Conservation (phyloP, 2,329 filamentous ascomycete genomes). For the Aspergillus brasiliensis region DNA sequence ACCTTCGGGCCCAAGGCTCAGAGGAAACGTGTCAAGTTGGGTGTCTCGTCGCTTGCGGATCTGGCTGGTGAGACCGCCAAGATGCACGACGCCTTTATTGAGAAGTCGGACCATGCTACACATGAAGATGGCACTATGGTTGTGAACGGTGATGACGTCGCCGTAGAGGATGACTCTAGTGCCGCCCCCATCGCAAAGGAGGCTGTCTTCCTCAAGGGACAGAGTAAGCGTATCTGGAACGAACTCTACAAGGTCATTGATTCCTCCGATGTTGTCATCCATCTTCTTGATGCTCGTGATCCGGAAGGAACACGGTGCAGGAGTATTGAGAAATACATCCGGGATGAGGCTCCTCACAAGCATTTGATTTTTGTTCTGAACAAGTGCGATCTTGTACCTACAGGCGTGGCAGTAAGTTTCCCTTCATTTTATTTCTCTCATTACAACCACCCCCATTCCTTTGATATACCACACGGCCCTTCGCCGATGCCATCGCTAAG, state of each 20-base stretch:
- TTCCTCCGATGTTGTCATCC: constrained; percentile 93
- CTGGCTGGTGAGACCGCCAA: constrained; percentile 77
- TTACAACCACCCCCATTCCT: constrained; percentile 5
- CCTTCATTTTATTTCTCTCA: constrained; percentile 9
- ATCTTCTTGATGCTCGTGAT: constrained; percentile 87
- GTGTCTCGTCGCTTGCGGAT: constrained; percentile 77
- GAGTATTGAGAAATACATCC: constrained; percentile 89
- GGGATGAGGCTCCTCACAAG: constrained; percentile 92
- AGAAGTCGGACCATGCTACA: constrained; percentile 76
- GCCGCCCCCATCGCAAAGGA: constrained; percentile 65
- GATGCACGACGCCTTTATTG: constrained; percentile 78
- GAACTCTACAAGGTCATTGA: constrained; percentile 95
- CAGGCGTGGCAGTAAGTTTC: constrained; percentile 86
- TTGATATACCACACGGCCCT: constrained; percentile 12
- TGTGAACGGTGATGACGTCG: constrained; percentile 55
- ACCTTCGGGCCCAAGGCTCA: constrained; percentile 94
- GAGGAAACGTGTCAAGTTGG: constrained; percentile 87
- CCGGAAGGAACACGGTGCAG: constrained; percentile 87
- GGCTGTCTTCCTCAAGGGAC: constrained; percentile 90
- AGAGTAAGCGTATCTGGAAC: constrained; percentile 96
- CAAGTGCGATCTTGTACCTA: constrained; percentile 91
- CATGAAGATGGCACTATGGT: constrained; percentile 72
- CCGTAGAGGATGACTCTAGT: constrained; percentile 47
- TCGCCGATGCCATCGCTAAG: constrained; percentile 69
- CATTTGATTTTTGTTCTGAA: constrained; percentile 88